Evolutionary conservation across 1,139 yeast genomes (phyloP).

Genomic region (Nakaseomyces kungkrabaensis): DNA sequence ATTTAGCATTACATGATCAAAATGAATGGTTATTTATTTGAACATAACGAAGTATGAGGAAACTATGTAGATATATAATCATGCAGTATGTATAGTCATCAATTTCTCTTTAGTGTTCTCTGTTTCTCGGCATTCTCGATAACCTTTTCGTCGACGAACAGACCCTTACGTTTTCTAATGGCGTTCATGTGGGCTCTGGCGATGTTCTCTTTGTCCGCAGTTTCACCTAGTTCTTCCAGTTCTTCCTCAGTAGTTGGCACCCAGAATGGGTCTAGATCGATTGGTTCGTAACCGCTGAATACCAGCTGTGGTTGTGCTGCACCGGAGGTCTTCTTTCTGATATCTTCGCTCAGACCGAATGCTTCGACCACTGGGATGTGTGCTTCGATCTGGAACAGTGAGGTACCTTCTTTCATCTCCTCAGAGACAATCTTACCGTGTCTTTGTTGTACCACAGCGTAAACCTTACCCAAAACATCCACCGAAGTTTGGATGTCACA

Average conservation of each 20-base stretch:
- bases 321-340: constrained; percentile 87
- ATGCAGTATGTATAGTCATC: neutral
- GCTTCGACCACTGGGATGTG: constrained; percentile 90
- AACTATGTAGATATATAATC: no score
- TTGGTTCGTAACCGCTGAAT: constrained; percentile 76
- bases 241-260: constrained; percentile 98
- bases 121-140: constrained; percentile 90
- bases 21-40: no score
- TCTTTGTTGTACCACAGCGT: constrained; percentile 84
- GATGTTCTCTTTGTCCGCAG: constrained; percentile 84
- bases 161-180: constrained; percentile 78
- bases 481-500: constrained; percentile 94
- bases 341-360: constrained; percentile 92
- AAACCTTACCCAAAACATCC: constrained; percentile 90
- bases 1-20: no score
- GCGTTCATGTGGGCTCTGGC: constrained; percentile 79
- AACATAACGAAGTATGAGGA: no score
- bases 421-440: constrained; percentile 80
- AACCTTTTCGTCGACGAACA: constrained; percentile 82
- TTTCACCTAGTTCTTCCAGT: constrained; percentile 83
- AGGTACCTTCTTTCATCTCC: constrained; percentile 97
- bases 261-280: constrained; percentile 96
- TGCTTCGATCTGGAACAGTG: constrained; percentile 83
- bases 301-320: constrained; percentile 95
- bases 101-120: constrained; percentile 59